A percentile compares a stretch with the other conserved stretches of the same genome.
phyloP scores from a whole-genome alignment of 2,329 filamentous ascomycete species.

The Daldinia eschscholtzii region DNA sequence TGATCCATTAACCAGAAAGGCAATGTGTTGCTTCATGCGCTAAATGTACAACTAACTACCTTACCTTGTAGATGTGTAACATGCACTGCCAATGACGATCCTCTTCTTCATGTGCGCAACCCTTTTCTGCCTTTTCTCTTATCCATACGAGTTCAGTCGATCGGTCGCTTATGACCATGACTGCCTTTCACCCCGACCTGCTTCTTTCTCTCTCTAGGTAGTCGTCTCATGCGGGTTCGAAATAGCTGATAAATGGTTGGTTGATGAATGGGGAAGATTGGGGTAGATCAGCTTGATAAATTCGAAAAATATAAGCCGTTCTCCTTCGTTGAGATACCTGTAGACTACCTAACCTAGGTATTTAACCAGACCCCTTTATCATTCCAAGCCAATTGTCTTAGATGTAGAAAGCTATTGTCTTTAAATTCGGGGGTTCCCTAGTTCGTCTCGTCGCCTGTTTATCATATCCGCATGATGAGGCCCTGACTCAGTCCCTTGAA shows the following conservation, averaged over 20 bases:
- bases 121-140: conserved; percentile 19
- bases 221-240: conserved; percentile 33
- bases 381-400: conserved; percentile 7
- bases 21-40: not conserved
- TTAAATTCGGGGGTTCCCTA: conserved; percentile 6
- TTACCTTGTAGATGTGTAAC: not conserved
- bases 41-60: not conserved
- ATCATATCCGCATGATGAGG: conserved; percentile 9
- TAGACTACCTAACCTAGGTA: not conserved
- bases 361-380: conserved; percentile 8
- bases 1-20: not conserved
- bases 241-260: conserved; percentile 38
- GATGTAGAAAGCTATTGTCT: conserved; percentile 25
- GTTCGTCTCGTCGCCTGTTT: conserved; percentile 14
- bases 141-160: conserved; percentile 19
- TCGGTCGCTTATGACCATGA: conserved; percentile 25
- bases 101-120: conserved; percentile 2
- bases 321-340: conserved; percentile 1
- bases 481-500: conserved; percentile 31
- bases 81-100: conserved; percentile 1
- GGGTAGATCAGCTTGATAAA: conserved; percentile 33
- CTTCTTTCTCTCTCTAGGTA: conserved; percentile 23
- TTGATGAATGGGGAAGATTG: conserved; percentile 33
- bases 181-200: conserved; percentile 29
- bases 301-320: conserved; percentile 16